Conservation (phyloP, 768 basidiomycete species). For the Steccherinum ochraceum region DNA sequence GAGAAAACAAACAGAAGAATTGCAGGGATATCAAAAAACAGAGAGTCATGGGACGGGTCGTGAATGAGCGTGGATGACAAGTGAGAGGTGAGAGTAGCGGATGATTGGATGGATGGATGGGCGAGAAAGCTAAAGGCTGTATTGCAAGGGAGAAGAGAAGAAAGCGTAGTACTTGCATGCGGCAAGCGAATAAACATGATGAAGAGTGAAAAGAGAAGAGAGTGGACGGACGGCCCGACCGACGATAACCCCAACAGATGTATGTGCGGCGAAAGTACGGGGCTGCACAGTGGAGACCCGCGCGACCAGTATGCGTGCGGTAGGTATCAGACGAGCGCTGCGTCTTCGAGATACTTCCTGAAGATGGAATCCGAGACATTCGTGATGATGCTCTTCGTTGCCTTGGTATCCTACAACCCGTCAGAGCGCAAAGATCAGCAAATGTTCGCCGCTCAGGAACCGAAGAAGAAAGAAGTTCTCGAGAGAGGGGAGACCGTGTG, state of each 20-base stretch:
- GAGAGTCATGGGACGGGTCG: background rate
- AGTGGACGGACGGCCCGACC: too few relatives aligned
- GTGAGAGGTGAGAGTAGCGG: background rate
- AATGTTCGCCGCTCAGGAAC: background rate
- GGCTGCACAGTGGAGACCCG: background rate
- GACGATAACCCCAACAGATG: too few relatives aligned
- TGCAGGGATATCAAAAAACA: background rate
- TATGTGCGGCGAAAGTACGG: too few relatives aligned
- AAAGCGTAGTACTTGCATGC: background rate
- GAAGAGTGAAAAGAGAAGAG: background rate
- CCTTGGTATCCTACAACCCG: constrained; percentile 61
- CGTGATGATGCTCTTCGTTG: constrained; percentile 78
- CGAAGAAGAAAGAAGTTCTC: background rate
- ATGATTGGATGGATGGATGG: background rate
- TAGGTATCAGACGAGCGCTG: constrained; percentile 27
- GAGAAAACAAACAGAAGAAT: background rate
- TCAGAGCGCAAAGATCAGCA: background rate
- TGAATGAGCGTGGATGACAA: background rate
- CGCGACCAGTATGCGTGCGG: background rate
- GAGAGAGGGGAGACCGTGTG: constrained; percentile 1
- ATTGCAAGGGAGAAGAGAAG: background rate
- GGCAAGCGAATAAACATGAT: background rate
- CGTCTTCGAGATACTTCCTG: constrained; percentile 29
- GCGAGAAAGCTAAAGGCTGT: too few relatives aligned
- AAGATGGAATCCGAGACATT: constrained; percentile 41